A percentile compares a stretch with the other conserved stretches of the same genome.
Evolutionary conservation across 768 basidiomycete genomes (phyloP).

Genomic region (Leucosporidium scottii): DNA sequence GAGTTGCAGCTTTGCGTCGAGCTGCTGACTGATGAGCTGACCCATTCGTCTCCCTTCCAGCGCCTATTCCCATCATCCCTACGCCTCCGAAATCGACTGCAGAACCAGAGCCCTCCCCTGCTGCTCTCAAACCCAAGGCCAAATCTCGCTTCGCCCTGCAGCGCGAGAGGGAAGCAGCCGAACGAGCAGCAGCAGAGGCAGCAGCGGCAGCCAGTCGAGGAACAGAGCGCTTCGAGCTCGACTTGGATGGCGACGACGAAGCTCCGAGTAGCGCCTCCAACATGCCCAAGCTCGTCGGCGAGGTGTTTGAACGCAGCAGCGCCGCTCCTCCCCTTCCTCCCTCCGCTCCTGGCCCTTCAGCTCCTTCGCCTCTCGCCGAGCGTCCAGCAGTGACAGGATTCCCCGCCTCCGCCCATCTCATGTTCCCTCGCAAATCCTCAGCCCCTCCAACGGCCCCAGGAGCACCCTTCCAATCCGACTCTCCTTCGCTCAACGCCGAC

Average conservation of each 20-base stretch:
- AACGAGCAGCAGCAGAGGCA: background rate
- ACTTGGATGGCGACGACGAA: conserved; percentile 5
- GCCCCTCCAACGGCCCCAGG: background rate
- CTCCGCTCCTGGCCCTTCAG: background rate
- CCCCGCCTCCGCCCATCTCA: conserved; percentile 9
- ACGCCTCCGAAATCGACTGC: background rate
- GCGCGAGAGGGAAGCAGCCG: conserved; percentile 20
- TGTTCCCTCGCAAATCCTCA: conserved; percentile 4
- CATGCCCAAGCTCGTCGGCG: conserved; percentile 15
- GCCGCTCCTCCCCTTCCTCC: conserved; percentile 5
- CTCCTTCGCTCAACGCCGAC: background rate
- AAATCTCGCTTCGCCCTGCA: conserved; percentile 30
- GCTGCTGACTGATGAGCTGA: background rate
- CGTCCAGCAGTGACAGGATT: conserved; percentile 9
- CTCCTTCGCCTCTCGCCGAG: background rate
- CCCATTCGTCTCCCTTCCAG: background rate
- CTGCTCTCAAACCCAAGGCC: background rate
- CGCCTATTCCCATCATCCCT: conserved; percentile 10
- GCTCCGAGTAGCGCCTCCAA: background rate
- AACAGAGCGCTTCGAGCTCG: conserved; percentile 16
- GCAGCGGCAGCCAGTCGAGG: background rate
- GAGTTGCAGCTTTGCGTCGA: background rate
- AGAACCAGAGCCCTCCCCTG: background rate
- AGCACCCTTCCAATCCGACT: background rate
- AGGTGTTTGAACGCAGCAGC: conserved; percentile 16